Base-by-base conservation (phyloP, 768 basidiomycete genomes). In the Royoungia palumana region DNA sequence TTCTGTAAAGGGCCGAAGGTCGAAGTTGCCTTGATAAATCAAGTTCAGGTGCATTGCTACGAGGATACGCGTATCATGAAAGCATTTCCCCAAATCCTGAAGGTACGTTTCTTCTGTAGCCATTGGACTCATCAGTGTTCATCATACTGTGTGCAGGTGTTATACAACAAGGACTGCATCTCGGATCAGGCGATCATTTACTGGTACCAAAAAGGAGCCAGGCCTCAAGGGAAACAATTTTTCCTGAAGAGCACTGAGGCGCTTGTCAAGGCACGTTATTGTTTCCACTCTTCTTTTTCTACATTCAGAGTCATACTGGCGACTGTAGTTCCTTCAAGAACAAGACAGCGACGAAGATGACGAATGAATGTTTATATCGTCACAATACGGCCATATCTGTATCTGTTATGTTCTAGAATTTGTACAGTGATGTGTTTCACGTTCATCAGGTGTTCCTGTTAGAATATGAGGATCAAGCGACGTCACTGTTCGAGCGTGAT, bases 131-230 rank as follows among this genome's bases (percentile, higher is more conserved):
- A 0, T 35, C 16, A 20, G 50, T 32, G 43, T 54, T 64, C 40
- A 58, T 48, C n/a, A 28, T 25, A 4, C 47, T 37, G n/a, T 46
- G 27, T 17, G 36, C 60, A 93, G 90, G 86, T 94, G 59, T 76
- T 97, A 68, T 97, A 96, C 74, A 94, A 94, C 73, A 85, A 89
- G 61, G 95, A 99, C 61, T 93, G 93, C 70, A 79, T 97, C 59
- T 89, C 93, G 47, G 93, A 94, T 63, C 87, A 94, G 64, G 94
- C 94, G 52, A 94, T 99, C 62, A 87, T 97, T 51, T 98, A 96
- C 70, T 99, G 95, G 95, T 77, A 92, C 70, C 86, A 90, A 72
- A 99, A 99, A 72, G 95, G 96, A 44, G 88, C 94, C 41, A 96
- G 93, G 71, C 82, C 92, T 0, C 91, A 97, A 69, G 95, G 94